A percentile compares a stretch with the other conserved stretches of the same genome.
phyloP scores from a whole-genome alignment of 2,329 filamentous ascomycete genomes.

The Colletotrichum eremochloae region DNA sequence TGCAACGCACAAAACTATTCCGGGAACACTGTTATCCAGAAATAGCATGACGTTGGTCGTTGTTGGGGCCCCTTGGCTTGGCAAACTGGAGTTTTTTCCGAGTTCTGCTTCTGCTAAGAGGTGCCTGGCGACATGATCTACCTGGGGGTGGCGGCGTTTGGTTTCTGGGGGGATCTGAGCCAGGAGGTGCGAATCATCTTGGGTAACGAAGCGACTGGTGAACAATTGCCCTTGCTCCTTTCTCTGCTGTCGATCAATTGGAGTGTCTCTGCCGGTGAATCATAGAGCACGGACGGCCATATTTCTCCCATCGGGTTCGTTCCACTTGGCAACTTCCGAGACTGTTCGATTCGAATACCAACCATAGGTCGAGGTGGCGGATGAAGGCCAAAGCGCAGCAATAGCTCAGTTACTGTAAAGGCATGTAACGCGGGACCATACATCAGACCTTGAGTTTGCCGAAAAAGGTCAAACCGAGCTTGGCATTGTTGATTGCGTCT shows the following conservation, averaged over 20 bases:
- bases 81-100: neutral
- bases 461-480: slow-evolving; percentile 5
- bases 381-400: neutral
- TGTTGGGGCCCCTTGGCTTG: slow-evolving; percentile 14
- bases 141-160: slow-evolving; percentile 9
- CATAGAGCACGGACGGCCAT: slow-evolving; percentile 2
- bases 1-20: neutral
- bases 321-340: slow-evolving; percentile 2
- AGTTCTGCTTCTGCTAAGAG: slow-evolving; percentile 22
- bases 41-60: slow-evolving; percentile 18
- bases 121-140: slow-evolving; percentile 23
- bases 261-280: slow-evolving; percentile 11
- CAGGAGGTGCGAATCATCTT: neutral
- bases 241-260: neutral
- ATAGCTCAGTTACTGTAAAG: neutral
- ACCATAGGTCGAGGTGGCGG: neutral
- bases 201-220: slow-evolving; percentile 1
- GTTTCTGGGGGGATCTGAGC: slow-evolving; percentile 6
- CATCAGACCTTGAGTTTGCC: slow-evolving; percentile 2
- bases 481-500: neutral
- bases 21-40: slow-evolving; percentile 12
- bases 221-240: slow-evolving; percentile 5
- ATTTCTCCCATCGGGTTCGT: neutral
- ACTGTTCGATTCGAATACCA: slow-evolving; percentile 2
- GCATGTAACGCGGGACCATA: neutral